Evolutionary conservation across 78 protist genomes (phyloP).

Genomic region (Polysphondylium violaceum): DNA sequence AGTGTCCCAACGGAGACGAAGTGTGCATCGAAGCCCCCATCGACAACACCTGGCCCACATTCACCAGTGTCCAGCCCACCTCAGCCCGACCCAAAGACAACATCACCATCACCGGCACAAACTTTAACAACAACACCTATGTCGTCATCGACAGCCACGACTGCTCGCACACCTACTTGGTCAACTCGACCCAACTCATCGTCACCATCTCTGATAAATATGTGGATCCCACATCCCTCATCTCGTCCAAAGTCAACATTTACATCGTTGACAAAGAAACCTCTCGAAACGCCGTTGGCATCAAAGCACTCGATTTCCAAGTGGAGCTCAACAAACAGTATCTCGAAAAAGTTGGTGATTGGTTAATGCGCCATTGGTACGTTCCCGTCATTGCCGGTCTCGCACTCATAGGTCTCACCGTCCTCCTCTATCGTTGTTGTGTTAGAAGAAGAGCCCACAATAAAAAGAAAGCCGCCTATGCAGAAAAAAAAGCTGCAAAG

Average conservation of each 20-base stretch:
- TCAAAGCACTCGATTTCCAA: background rate
- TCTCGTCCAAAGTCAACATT: background rate
- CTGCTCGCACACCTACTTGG: no score
- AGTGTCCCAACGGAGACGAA: slow-evolving; percentile 43
- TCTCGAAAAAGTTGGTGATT: background rate
- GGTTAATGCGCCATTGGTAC: slow-evolving; percentile 42
- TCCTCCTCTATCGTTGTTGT: background rate
- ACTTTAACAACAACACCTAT: background rate
- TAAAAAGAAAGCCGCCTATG: no score
- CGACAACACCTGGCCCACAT: slow-evolving; percentile 37
- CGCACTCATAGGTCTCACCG: background rate
- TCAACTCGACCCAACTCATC: background rate
- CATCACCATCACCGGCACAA: slow-evolving; percentile 10
- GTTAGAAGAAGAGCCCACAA: no score
- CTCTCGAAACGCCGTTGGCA: background rate
- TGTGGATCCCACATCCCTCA: background rate
- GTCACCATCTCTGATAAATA: background rate
- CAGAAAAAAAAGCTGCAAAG: background rate
- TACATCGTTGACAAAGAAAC: background rate
- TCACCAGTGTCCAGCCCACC: background rate
- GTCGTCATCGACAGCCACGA: background rate
- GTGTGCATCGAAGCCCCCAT: background rate
- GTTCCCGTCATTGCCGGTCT: slow-evolving; percentile 14
- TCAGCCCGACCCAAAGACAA: slow-evolving; percentile 1
- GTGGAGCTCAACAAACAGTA: background rate